Base-by-base conservation (phyloP, 805 yeast genomes). In the Metschnikowia baotianmanensis region DNA sequence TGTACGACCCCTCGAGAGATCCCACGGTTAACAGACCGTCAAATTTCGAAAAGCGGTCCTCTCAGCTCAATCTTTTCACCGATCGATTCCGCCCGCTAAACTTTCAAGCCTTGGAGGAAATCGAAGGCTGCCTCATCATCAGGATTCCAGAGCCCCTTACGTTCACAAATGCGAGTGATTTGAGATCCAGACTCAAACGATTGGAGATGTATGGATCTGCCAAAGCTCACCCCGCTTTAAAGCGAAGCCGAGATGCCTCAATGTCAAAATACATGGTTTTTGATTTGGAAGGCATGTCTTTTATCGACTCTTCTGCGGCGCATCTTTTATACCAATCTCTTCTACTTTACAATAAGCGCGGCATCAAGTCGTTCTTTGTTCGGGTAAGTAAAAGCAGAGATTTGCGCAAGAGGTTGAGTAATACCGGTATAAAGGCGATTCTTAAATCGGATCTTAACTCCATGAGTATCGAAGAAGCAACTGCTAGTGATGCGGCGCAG, bases 111-210 rank as follows among this genome's bases (percentile, higher is more conserved):
- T 47, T 69, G 13, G 74, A 69, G 38, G 73, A 69, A 42, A 64
- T 69, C 25, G 74, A 69, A 47, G 74, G 74, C 5, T 68, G 73
- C 50, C 53, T 69, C 10, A 68, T 69, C 9, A 59, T 69, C 16
- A 65, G 62, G 42, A 67, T 69, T 25, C 74, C 74, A 2, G 74
- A 69, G 47, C 73, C 74, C 8, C 52, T 69, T 31, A 67, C 72
- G 3, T 69, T 69, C 46, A 64, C 72, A 12, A 69, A 69, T 42
- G 58, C 69, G 21, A 63, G 59, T 44, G 74, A 69, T 45, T 53
- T 69, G 37, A 57, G 64, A 34, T 47, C 65, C 12, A 49, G 75
- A 27, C 56, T 69, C 26, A 63, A 61, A 43, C 40, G 75, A 29
- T 66, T 69, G 10, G 75, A 69, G 42, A 51, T 65, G 58, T 67